Evolutionary conservation across 495 filamentous ascomycete genomes (phyloP).

Genomic region (Penicillium pancosmium): DNA sequence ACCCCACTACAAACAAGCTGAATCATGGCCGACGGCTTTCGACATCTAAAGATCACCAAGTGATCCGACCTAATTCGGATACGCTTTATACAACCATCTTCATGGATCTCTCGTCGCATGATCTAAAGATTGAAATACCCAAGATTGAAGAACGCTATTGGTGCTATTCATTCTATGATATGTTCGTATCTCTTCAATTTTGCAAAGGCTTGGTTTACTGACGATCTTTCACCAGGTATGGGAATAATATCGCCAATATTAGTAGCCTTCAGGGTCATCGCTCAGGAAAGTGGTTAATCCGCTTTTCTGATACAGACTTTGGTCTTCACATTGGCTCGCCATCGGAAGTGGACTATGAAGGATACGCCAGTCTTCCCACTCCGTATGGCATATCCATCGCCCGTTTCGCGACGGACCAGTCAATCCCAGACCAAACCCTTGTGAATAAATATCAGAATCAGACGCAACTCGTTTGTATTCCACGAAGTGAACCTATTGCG

Average conservation of each 20-base stretch:
- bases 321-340: not conserved
- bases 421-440: not conserved
- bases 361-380: not conserved
- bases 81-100: not conserved
- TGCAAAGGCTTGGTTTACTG: not conserved
- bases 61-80: not conserved
- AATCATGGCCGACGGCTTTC: not conserved
- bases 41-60: not conserved
- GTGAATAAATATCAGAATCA: not conserved
- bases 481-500: not conserved
- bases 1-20: not conserved
- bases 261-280: not conserved
- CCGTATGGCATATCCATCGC: not conserved
- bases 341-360: not conserved
- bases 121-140: not conserved
- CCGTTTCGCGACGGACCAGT: not conserved
- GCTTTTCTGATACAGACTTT: not conserved
- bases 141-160: not conserved
- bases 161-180: conserved; percentile 2
- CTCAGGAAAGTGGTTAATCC: not conserved
- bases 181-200: not conserved
- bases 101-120: conserved; percentile 1
- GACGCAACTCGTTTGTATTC: not conserved
- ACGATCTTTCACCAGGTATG: not conserved
- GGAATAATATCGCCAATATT: not conserved